Conservation (phyloP, 768 basidiomycete genomes). For the Hygrophorus pudorinus region DNA sequence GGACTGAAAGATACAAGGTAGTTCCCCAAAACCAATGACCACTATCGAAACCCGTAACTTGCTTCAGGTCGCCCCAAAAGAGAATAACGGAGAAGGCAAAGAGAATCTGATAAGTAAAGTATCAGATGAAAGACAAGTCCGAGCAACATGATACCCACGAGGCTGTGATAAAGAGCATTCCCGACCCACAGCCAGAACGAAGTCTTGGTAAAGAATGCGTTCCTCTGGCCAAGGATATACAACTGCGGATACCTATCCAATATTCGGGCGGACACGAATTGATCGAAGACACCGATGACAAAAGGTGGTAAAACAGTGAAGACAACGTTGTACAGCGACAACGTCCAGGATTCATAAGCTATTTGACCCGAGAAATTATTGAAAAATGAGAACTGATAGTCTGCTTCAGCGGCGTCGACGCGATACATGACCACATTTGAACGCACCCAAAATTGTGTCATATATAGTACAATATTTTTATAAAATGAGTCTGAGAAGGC, state of each 20-base stretch:
- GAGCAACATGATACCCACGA: conserved; percentile 38
- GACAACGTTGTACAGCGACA: conserved; percentile 92
- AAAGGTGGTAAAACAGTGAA: conserved; percentile 95
- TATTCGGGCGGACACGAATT: conserved; percentile 95
- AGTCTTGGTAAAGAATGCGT: conserved; percentile 85
- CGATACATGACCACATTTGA: not conserved
- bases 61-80: conserved; percentile 90
- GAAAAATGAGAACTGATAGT: conserved; percentile 87
- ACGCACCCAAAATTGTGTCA: conserved; percentile 96
- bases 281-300: conserved; percentile 97
- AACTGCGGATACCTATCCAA: conserved; percentile 95
- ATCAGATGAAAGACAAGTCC: not conserved
- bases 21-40: conserved; percentile 99
- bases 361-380: conserved; percentile 99
- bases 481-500: conserved; percentile 79
- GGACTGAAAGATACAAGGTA: conserved; percentile 85
- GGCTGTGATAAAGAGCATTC: conserved; percentile 84
- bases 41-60: conserved; percentile 68
- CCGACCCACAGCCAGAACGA: conserved; percentile 89
- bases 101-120: conserved; percentile 44
- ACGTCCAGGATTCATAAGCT: conserved; percentile 97
- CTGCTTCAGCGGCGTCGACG: conserved; percentile 1
- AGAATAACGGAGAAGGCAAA: conserved; percentile 83
- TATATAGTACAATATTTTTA: conserved; percentile 96
- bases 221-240: conserved; percentile 89